Conservation (phyloP, 1,139 yeast species). For the Sugiyamaella grinbergsii region DNA sequence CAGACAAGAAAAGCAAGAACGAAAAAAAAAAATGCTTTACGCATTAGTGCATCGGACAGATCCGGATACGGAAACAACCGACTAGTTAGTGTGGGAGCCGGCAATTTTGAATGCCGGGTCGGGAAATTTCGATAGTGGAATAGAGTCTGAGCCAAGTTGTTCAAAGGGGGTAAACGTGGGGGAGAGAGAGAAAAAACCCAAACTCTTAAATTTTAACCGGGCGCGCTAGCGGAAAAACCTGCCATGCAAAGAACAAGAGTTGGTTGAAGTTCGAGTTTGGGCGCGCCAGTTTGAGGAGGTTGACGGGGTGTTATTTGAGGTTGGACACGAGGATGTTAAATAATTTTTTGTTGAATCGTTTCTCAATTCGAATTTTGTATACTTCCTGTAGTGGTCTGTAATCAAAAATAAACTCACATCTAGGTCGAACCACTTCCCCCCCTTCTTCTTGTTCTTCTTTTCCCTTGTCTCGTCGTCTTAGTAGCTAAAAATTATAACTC, state of each 20-base stretch:
- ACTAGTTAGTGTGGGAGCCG: not conserved
- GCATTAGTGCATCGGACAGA: no score
- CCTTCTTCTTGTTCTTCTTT: not conserved
- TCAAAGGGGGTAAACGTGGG: conserved; percentile 1
- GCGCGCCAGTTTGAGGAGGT: not conserved
- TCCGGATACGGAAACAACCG: not conserved
- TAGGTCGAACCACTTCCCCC: not conserved
- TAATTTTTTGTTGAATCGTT: no score
- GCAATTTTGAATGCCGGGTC: not conserved
- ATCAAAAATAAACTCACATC: not conserved
- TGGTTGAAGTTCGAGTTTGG: not conserved
- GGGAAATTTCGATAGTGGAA: conserved; percentile 5
- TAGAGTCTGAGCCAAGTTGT: not conserved
- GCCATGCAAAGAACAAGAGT: conserved; percentile 1
- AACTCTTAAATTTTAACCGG: no score
- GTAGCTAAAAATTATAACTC: conserved; percentile 6
- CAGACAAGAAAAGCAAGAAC: no score
- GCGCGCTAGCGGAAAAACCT: conserved; percentile 1
- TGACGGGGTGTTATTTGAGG: not conserved
- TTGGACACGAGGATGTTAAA: no score
- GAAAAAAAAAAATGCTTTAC: no score
- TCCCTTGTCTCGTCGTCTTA: not conserved
- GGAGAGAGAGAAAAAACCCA: not conserved
- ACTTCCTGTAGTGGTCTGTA: not conserved
- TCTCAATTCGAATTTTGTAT: no score